phyloP scores from a whole-genome alignment of 768 basidiomycete species.

The Neoboletus brunneissimus region DNA sequence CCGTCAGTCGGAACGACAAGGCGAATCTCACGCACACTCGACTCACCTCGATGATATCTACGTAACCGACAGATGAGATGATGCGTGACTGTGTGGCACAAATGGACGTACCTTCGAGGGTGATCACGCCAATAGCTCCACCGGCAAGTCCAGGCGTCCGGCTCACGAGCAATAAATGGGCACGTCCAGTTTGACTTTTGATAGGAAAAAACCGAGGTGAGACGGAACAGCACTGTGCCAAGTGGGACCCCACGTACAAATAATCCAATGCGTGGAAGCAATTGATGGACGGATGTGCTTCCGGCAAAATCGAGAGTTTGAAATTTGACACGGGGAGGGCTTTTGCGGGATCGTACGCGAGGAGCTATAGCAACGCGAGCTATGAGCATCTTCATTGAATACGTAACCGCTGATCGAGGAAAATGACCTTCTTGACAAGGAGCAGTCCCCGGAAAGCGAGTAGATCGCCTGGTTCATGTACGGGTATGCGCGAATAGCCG shows the following conservation, averaged over 20 bases:
- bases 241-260: constrained; percentile 50
- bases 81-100: neutral
- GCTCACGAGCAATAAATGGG: constrained; percentile 86
- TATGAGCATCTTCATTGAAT: neutral
- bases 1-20: neutral
- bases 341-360: constrained; percentile 85
- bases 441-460: constrained; percentile 77
- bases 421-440: constrained; percentile 73
- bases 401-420: neutral
- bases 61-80: neutral
- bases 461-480: constrained; percentile 71
- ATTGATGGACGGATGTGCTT: constrained; percentile 84
- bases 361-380: constrained; percentile 47
- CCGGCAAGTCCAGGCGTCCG: constrained; percentile 77
- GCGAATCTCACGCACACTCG: constrained; percentile 1
- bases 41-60: constrained; percentile 72
- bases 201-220: constrained; percentile 31
- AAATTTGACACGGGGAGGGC: constrained; percentile 72
- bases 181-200: constrained; percentile 95
- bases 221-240: neutral
- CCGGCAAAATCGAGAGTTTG: constrained; percentile 79
- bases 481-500: constrained; percentile 91
- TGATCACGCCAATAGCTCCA: constrained; percentile 89
- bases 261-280: constrained; percentile 95
- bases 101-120: constrained; percentile 62